Base-by-base conservation (phyloP, 306 rosid species). In the Lathyrus tuberosus region DNA sequence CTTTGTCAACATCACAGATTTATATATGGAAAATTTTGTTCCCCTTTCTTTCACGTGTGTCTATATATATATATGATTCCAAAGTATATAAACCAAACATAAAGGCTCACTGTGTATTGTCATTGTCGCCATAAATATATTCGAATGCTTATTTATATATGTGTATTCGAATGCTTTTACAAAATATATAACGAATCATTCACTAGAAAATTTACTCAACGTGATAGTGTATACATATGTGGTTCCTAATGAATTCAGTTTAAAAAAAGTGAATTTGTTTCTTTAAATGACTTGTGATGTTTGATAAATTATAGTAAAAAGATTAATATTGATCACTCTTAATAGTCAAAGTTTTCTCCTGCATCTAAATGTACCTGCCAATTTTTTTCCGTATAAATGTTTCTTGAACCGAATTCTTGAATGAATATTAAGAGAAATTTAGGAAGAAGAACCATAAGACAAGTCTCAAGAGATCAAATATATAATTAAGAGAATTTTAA, bases 21-120 rank as follows among this genome's bases (percentile, higher is more conserved):
- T 77, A 52, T 53, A 77, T 70, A 10, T 10, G 41, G 67, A 33
- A 62, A 70, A 31, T 42, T 70, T 53, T 53, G 62, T 77, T 77
- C 76, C 76, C 76, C 66, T 51, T 48, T 70, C 71, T 42, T 58
- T 73, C 82, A 67, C 61, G 75, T 51, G 75, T 43, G 68, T 51
- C 16, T 70, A 53, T 63, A 61, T 70, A 62, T 76, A 35, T 66
- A 26, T 46, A 3, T 22, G 74, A 69, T 58, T 75, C 79, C 52
- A 67, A 75, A 67, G 41, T 48, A 51, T 66, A n/a, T 62, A 49
- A 56, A 44, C 42, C 0, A 51, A 76, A 30, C 71, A 24, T n/a
- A 35, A 33, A 61, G 62, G 14, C 62, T 59, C 31, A 43, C 66
- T 41, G 4, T 69, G 51, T 76, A 14, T 37, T 60, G 66, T 69